Conservation (phyloP, 768 basidiomycete species). For the Cystobasidium ongulense region DNA sequence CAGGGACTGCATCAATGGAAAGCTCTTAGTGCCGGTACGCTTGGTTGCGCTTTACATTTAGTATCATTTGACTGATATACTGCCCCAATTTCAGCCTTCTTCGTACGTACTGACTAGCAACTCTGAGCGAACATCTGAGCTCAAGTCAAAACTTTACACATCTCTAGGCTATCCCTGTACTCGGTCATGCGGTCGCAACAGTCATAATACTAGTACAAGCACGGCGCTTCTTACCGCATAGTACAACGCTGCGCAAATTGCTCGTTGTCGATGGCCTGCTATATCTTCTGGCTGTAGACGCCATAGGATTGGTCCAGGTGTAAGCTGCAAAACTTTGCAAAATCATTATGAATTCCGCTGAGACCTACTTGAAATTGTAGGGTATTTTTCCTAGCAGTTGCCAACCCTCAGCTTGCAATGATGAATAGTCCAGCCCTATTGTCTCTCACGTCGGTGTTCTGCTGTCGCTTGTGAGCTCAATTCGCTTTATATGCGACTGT, state of each 20-base stretch:
- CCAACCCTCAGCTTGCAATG: background rate
- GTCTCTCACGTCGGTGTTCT: constrained; percentile 15
- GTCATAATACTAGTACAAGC: background rate
- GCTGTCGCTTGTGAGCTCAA: constrained; percentile 23
- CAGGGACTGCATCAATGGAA: background rate
- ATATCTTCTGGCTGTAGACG: constrained; percentile 10
- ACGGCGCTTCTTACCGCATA: background rate
- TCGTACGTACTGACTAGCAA: too few relatives aligned
- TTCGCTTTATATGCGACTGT: background rate
- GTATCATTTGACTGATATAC: background rate
- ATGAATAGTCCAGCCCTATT: constrained; percentile 11
- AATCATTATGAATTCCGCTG: background rate
- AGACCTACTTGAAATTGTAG: background rate
- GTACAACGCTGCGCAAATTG: background rate
- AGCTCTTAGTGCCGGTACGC: background rate
- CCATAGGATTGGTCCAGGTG: constrained; percentile 14
- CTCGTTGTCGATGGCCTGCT: constrained; percentile 20
- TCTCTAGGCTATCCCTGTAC: background rate
- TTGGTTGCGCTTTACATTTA: background rate
- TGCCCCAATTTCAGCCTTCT: background rate
- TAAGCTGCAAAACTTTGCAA: background rate
- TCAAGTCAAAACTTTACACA: background rate
- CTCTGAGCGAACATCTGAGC: too few relatives aligned
- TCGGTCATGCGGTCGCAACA: constrained; percentile 12
- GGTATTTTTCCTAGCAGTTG: background rate